phyloP scores from a whole-genome alignment of 768 basidiomycete species.

The Cyclocybe cylindracea region DNA sequence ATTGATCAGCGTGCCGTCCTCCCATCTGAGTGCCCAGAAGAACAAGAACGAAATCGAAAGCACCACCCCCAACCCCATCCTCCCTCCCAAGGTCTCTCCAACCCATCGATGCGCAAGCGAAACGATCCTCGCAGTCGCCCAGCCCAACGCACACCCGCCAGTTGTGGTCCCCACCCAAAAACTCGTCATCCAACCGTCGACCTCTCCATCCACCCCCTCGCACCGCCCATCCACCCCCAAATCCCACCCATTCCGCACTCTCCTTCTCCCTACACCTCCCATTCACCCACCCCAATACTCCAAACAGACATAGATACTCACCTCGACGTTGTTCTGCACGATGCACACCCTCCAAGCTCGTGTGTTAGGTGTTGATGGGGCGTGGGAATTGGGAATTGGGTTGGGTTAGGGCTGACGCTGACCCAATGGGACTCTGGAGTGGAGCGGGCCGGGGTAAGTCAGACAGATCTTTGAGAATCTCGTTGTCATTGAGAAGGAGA shows the following conservation, averaged over 20 bases:
- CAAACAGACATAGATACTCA: constrained; percentile 17
- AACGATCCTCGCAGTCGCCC: neutral
- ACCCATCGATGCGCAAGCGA: no score
- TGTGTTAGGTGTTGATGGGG: no score
- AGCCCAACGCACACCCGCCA: neutral
- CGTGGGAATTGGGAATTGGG: no score
- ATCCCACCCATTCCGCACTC: constrained; percentile 5
- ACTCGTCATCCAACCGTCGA: constrained; percentile 14
- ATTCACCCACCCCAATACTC: neutral
- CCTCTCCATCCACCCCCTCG: constrained; percentile 19
- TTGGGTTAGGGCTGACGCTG: no score
- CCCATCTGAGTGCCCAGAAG: no score
- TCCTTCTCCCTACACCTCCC: neutral
- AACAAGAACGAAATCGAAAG: no score
- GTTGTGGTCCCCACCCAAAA: neutral
- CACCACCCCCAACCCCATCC: no score
- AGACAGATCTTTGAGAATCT: no score
- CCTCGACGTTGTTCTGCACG: constrained; percentile 24
- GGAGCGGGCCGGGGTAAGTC: no score
- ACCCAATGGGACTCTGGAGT: no score
- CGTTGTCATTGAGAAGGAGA: no score
- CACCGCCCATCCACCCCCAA: constrained; percentile 2
- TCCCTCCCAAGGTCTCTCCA: no score
- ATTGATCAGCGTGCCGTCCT: neutral
- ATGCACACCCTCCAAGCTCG: neutral